phyloP scores from a whole-genome alignment of 2,329 filamentous ascomycete genomes.

The Venturia pyrina region DNA sequence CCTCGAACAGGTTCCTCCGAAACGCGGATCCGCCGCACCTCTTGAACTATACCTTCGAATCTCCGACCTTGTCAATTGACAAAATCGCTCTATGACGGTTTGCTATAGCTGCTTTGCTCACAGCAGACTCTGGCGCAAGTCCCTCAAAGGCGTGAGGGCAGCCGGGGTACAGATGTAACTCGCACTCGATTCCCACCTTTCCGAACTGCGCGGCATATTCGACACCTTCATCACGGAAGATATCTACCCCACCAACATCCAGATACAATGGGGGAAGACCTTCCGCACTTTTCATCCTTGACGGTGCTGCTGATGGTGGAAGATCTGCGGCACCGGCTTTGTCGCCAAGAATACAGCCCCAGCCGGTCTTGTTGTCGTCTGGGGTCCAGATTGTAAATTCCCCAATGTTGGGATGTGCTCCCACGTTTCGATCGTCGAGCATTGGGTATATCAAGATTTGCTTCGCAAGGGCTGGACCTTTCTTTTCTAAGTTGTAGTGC shows the following conservation, averaged over 20 bases:
- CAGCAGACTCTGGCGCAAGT: background rate
- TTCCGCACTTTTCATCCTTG: conserved; percentile 25
- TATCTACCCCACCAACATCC: conserved; percentile 33
- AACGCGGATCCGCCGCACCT: background rate
- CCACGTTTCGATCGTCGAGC: conserved; percentile 35
- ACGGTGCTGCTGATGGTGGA: conserved; percentile 28
- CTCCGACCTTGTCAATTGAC: conserved; percentile 1
- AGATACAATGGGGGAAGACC: conserved; percentile 36
- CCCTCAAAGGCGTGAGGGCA: conserved; percentile 8
- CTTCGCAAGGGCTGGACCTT: conserved; percentile 25
- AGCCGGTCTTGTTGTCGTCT: conserved; percentile 32
- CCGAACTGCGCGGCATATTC: conserved; percentile 24
- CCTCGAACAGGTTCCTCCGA: background rate
- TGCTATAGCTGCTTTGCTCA: conserved; percentile 2
- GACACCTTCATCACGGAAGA: conserved; percentile 34
- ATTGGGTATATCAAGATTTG: conserved; percentile 39
- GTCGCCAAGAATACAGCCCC: conserved; percentile 32
- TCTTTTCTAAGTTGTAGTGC: conserved; percentile 28
- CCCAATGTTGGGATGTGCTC: conserved; percentile 24
- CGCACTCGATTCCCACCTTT: conserved; percentile 1
- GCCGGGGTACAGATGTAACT: conserved; percentile 10
- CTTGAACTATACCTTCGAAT: background rate
- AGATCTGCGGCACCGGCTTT: conserved; percentile 25
- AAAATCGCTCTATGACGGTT: conserved; percentile 7
- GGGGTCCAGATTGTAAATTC: conserved; percentile 27